Conservation (phyloP, 2,329 filamentous ascomycete genomes). For the Didymellaceae sp. region DNA sequence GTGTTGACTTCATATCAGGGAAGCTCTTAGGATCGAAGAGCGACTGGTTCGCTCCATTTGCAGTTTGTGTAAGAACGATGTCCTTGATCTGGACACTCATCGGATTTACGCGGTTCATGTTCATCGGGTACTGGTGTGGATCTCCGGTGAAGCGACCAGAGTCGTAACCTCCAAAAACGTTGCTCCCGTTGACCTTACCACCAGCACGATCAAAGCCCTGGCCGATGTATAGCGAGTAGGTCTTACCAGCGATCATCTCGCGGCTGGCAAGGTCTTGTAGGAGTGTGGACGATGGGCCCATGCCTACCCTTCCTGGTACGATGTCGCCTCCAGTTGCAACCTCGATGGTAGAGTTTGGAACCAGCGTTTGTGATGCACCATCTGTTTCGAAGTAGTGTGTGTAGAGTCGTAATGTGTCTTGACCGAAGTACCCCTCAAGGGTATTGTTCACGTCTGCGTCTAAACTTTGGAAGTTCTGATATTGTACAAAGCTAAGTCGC, state of each 20-base stretch:
- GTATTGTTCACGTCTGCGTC: slow-evolving; percentile 32
- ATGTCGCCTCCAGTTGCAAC: slow-evolving; percentile 42
- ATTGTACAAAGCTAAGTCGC: slow-evolving; percentile 30
- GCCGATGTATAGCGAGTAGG: slow-evolving; percentile 54
- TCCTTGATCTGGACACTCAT: slow-evolving; percentile 51
- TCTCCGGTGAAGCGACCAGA: slow-evolving; percentile 50
- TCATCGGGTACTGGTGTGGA: slow-evolving; percentile 44
- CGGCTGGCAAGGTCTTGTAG: slow-evolving; percentile 45
- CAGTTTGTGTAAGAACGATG: slow-evolving; percentile 46
- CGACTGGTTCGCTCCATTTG: slow-evolving; percentile 41
- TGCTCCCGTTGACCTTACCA: slow-evolving; percentile 52
- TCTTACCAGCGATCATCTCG: slow-evolving; percentile 48
- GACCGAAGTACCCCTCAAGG: slow-evolving; percentile 39
- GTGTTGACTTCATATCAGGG: slow-evolving; percentile 39
- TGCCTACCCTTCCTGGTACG: slow-evolving; percentile 47
- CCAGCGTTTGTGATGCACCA: slow-evolving; percentile 44
- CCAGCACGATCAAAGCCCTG: slow-evolving; percentile 51
- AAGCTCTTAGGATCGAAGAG: slow-evolving; percentile 43
- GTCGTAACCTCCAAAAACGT: slow-evolving; percentile 55
- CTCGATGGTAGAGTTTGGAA: slow-evolving; percentile 45
- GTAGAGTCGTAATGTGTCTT: slow-evolving; percentile 47
- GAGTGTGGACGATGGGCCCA: slow-evolving; percentile 51
- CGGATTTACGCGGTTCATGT: slow-evolving; percentile 38
- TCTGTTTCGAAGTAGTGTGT: slow-evolving; percentile 52
- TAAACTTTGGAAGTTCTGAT: slow-evolving; percentile 33